Percentiles rank a stretch among this genome's conserved stretches.
Conservation (phyloP, 768 basidiomycete species). For the Amanita thiersii region DNA sequence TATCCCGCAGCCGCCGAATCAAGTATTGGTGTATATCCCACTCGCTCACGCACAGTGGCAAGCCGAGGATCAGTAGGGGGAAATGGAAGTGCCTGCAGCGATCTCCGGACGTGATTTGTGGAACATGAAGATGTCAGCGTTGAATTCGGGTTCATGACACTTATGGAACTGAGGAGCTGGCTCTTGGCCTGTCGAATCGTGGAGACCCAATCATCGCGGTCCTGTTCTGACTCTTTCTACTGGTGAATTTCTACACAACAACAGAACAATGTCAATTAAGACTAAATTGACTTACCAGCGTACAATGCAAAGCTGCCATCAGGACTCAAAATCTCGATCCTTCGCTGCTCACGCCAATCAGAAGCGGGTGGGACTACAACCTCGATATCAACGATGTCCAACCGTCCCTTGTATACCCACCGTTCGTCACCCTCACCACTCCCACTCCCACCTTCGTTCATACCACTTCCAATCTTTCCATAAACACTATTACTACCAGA, state of each 20-base stretch:
- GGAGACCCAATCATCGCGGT: conserved; percentile 58
- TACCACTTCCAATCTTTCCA: conserved; percentile 19
- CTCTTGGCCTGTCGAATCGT: conserved; percentile 66
- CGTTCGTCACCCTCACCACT: conserved; percentile 38
- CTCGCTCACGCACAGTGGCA: conserved; percentile 19
- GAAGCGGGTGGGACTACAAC: conserved; percentile 48
- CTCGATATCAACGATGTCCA: conserved; percentile 67
- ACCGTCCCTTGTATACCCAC: conserved; percentile 67
- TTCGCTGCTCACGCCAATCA: conserved; percentile 43
- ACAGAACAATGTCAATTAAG: not conserved
- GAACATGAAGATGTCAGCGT: conserved; percentile 75
- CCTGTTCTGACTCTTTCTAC: conserved; percentile 40
- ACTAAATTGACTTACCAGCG: conserved; percentile 36
- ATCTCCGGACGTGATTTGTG: conserved; percentile 66
- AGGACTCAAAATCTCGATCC: conserved; percentile 71
- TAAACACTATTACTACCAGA: not conserved
- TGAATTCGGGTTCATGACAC: conserved; percentile 68
- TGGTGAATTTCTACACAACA: not conserved
- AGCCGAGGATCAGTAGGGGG: conserved; percentile 44
- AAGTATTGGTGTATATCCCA: not conserved
- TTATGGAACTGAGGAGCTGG: conserved; percentile 61
- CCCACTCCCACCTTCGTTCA: conserved; percentile 14
- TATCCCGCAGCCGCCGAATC: conserved; percentile 12
- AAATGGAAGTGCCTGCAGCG: conserved; percentile 67
- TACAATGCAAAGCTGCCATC: conserved; percentile 71